Conservation (phyloP, 2,329 filamentous ascomycete genomes). For the Fusarium pseudoanthophilum region DNA sequence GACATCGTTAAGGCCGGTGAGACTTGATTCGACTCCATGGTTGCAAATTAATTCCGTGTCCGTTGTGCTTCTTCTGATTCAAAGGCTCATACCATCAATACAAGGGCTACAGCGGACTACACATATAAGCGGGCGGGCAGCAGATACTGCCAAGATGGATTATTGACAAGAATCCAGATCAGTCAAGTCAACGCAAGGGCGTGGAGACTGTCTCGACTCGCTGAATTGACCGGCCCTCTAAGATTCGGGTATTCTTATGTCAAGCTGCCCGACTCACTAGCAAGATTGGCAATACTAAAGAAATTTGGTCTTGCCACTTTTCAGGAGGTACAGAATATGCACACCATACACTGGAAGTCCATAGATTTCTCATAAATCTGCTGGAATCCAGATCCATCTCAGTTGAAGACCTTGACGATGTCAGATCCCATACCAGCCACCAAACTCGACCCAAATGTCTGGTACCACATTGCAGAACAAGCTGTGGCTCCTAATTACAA, state of each 20-base stretch:
- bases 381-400: background rate
- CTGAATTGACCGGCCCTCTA: too few relatives aligned
- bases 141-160: background rate
- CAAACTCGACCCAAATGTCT: constrained; percentile 47
- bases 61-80: background rate
- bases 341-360: background rate
- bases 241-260: background rate
- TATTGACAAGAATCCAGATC: background rate
- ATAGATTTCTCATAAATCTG: rapidly evolving
- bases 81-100: too few relatives aligned
- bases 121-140: too few relatives aligned
- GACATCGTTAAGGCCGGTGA: too few relatives aligned
- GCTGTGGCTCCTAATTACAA: constrained; percentile 45
- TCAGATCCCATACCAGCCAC: constrained; percentile 21
- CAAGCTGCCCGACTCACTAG: background rate
- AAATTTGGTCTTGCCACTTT: too few relatives aligned
- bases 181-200: background rate
- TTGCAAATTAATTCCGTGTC: background rate
- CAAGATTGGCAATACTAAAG: background rate
- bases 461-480: constrained; percentile 49
- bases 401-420: background rate
- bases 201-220: background rate
- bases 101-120: too few relatives aligned
- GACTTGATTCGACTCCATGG: background rate
- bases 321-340: background rate